Base-by-base conservation (phyloP, 2,329 filamentous ascomycete species). In the Aspergillus pseudonomiae region DNA sequence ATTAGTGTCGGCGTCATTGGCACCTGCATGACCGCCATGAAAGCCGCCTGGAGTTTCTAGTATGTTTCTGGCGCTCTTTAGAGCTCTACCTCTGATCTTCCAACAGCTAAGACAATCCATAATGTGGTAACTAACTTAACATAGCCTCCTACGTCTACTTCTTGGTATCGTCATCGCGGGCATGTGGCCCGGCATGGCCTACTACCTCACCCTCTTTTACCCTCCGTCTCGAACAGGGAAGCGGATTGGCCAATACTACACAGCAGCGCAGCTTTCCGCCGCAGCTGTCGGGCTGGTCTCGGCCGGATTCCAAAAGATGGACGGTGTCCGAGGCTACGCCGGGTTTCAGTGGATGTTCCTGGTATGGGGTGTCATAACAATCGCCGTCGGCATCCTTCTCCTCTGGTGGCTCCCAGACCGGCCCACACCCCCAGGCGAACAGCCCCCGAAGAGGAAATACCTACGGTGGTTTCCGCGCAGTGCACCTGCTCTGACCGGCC, bases 181-280 rank as follows among this genome's bases (percentile, higher is more conserved):
- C 54, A 93, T 97, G 90, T 97, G 93, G 93, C 93, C 93, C 0
- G 93, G 93, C 57, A 96, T 97, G 93, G 88, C 92, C 11, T 95
- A 95, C 77, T 97, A 96, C 74, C 83, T 97, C 54, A 96, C 93
- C 0, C 84, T 96, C 9, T 97, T 96, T 82, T 97, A 97, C 74
- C 93, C 93, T 7, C 93, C 93, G 0, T 92, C 91, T 6, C 86
- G 91, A 14, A 95, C 91, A 1, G 93, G 91, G 16, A 96, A 95
- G 81, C 86, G 93, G 45, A 96, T 97, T 67, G 93, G 93, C 43
- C 87, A 90, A 75, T 97, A 96, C 80, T 97, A 92, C 75, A 96
- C 92, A 2, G 93, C 93, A 1, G 87, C 92, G 0, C 93, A 97
- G 75, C 87, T 97, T 30, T 96, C 93, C 3, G 93, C 93, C 1